These are phyloP conservation scores for Apiotrichum veenhuisii DNA, from an alignment of 1,284 basidiomycete genomes.

Conservation along the genomic window DNA sequence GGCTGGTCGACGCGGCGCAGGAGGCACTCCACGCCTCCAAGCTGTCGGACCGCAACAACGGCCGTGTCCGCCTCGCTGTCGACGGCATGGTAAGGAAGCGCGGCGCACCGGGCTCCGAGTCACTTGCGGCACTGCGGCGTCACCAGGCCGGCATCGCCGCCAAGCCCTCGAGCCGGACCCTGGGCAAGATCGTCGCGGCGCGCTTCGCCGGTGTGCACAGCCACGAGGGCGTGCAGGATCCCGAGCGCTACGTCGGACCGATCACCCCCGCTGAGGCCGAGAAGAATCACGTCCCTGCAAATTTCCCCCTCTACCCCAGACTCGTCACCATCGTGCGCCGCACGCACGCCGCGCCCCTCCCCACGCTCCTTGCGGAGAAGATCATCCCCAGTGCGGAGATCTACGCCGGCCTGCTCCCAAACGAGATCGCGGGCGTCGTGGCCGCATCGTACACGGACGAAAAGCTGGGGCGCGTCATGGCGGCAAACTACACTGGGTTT, in stretches of 20 bases:
- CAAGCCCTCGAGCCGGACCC: not conserved
- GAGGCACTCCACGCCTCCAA: not conserved
- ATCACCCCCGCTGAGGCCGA: not conserved
- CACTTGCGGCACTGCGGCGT: not conserved
- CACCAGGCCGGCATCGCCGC: not conserved
- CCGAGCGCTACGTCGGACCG: not conserved
- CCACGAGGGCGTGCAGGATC: not conserved
- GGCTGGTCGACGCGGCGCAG: slow-evolving; percentile 1
- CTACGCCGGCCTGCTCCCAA: not conserved
- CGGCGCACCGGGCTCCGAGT: not conserved
- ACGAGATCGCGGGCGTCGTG: not conserved
- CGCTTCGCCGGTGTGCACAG: not conserved
- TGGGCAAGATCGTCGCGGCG: not conserved
- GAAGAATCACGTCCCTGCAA: not conserved
- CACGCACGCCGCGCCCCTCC: not conserved
- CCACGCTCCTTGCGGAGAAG: not conserved
- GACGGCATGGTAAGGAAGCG: slow-evolving; percentile 5
- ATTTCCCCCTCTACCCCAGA: not conserved
- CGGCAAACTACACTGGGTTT: slow-evolving; percentile 6
- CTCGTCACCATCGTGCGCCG: not conserved
- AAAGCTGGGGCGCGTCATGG: slow-evolving; percentile 6
- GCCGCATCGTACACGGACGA: not conserved
- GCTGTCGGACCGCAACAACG: not conserved
- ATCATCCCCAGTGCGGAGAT: not conserved
- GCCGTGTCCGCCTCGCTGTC: slow-evolving; percentile 4